Evolutionary conservation across 2,329 filamentous ascomycete genomes (phyloP), one percentile per base, ranked within the genome.

Genomic region (Magnaporthiopsis poae): DNA sequence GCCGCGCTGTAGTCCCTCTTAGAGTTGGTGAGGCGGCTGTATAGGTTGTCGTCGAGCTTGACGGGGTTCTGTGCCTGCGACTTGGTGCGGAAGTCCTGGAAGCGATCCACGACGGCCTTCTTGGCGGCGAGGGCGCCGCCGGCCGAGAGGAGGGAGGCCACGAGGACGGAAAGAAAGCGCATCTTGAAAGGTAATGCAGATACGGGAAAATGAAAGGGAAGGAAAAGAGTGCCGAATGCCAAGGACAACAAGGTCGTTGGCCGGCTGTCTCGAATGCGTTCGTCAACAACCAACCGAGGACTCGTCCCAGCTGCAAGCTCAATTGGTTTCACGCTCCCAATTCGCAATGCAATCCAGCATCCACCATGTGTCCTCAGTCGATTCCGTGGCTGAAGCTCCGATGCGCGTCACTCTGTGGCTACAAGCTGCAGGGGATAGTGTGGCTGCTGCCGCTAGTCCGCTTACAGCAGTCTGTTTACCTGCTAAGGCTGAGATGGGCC

Each of bases 1-100:
- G 88, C 89, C 35, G 90, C 84, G 59, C 88, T 88, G 77, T 97
- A 96, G 78, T 99, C 90, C 71, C 95, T 87, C 15, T 93, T 92
- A 0, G 85, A 79, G 21, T 86, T 80, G 3, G 91, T 96, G 71
- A 98, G 80, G 70, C 90, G 85, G 71, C 85, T 83, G 82, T 95
- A 99, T 63, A 83, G 81, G 31, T 80, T 78, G 76, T 96, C 92
- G 76, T 88, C 84, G 71, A 99, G 86, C 80, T 91, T 91, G 74
- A 96, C 73, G 5, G 92, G 89, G 33, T 84, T 78, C 4, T 85
- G 84, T 61, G 82, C 81, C 67, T 88, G 82, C 67, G 89, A 82
- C 76, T 92, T 88, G 70, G 85, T 75, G 75, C 89, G 87, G 79
- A 88, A 94, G 68, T 86, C 83, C 69, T 84, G 76, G 80, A 94